Evolutionary conservation across 345 rosid genomes (phyloP), one percentile per base, ranked within the genome.

Genomic region (Melastoma malabathricum): DNA sequence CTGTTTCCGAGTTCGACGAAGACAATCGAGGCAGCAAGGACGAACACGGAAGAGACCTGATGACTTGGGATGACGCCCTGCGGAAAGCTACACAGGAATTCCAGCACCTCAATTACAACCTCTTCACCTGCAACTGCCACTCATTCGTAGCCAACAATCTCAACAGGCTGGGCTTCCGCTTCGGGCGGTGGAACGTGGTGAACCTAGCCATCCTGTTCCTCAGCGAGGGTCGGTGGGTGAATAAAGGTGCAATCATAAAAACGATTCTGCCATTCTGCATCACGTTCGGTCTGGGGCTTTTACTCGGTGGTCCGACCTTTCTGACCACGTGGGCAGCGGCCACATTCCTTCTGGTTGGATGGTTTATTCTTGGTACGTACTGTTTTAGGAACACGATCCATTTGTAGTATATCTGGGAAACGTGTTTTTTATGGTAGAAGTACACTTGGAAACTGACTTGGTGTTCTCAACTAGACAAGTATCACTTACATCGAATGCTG

Each of bases 101-200:
- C 72, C 96, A 92, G 57, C 96, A 87, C 60, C 71, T 64, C 6
- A 51, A 86, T 0, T 92, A 92, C 63, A 82, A 74, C 64, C 89
- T 92, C 53, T 73, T 92, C 58, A 84, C 95, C 15, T 92, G 96
- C 79, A 92, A 92, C 67, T 92, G 93, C 74, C 98, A 92, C 64
- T 92, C 93, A 6, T 87, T 82, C 65, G 98, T 92, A 15, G 98
- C 86, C 64, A 84, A 84, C 75, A 84, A 77, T 69, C 64, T 92
- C 41, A 92, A 92, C 75, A 78, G 95, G 68, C 46, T 92, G 65
- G 86, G 81, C 2, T 61, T 78, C 34, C 67, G 48, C 27, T 76
- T 82, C 6, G 81, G 96, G 6, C 77, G 95, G 45, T 92, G 95
- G 96, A 86, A 86, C 52, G 80, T 92, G 62, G 93, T 84, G 63